Evolutionary conservation across 2,329 filamentous ascomycete genomes (phyloP).

Genomic region (Ophiostoma sp.): DNA sequence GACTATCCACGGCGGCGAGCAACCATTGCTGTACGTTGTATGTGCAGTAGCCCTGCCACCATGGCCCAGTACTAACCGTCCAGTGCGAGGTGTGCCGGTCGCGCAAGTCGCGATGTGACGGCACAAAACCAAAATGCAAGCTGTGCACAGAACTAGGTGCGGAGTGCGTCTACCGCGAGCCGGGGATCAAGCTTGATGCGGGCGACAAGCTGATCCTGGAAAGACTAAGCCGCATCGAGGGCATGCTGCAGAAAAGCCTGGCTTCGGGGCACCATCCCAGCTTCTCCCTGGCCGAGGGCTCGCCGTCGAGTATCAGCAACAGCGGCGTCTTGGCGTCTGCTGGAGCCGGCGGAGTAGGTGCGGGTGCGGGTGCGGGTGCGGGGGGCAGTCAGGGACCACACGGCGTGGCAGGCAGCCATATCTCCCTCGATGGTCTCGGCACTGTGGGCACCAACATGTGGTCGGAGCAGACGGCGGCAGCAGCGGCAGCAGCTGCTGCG

Average conservation of each 20-base stretch:
- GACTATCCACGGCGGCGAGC: conserved; percentile 61
- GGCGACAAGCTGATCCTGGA: conserved; percentile 83
- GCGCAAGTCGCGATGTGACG: conserved; percentile 73
- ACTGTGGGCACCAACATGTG: conserved; percentile 48
- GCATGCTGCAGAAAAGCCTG: conserved; percentile 66
- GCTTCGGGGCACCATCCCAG: conserved; percentile 33
- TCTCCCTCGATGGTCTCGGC: neutral
- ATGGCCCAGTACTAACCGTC: neutral
- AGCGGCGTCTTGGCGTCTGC: neutral
- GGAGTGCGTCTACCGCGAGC: conserved; percentile 78
- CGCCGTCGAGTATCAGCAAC: conserved; percentile 46
- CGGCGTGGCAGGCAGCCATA: neutral
- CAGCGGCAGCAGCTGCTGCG: conserved; percentile 37
- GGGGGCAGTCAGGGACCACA: neutral
- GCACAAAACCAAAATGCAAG: conserved; percentile 75
- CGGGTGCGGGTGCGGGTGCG: neutral
- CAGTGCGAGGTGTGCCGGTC: conserved; percentile 79
- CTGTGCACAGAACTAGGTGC: conserved; percentile 76
- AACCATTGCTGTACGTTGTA: conserved; percentile 56
- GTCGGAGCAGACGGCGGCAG: conserved; percentile 40
- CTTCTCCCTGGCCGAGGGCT: conserved; percentile 45
- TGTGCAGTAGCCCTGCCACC: neutral
- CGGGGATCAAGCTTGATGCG: conserved; percentile 79
- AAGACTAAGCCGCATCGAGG: conserved; percentile 71
- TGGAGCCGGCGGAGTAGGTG: neutral